Evolutionary conservation across 1,139 yeast genomes (phyloP), one percentile per base, ranked within the genome.

Genomic region (Candida neerlandica): DNA sequence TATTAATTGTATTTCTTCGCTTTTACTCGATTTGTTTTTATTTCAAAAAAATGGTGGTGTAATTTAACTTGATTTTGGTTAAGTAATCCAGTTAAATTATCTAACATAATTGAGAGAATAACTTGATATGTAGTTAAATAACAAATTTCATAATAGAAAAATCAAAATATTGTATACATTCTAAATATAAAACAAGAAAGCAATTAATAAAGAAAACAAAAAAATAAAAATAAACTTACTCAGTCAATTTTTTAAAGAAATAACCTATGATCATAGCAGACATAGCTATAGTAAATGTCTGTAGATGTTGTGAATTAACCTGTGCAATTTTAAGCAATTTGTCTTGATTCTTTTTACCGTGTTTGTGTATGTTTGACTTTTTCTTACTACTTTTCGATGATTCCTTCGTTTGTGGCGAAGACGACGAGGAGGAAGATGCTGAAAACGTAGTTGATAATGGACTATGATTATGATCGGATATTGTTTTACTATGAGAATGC

Each of bases 191-290:
- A 9, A 42, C 44, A 23, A 23, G 27, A 5, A 23, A 23, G 27
- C 7, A 23, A 23, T 23, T 30, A 30, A 30, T 16, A n/a, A 14
- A 4, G 7, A 33, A 32, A 32, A 33, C 19, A 19, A n/a, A 14
- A 43, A 42, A 14, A 23, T 12, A 43, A 30, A 12, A 16, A 26
- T 5, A n/a, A 19, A n/a, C 15, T 43, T 26, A 14, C 30, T 27
- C 37, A 37, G 34, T 38, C 19, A 30, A 29, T 44, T 43, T 48
- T 21, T 46, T 50, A 37, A 55, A 39, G 43, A 46, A 54, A 48
- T 47, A 54, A 10, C 57, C 56, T 18, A 55, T 40, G 10, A 55
- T 33, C 46, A 55, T 37, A 14, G 54, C 57, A 19, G 56, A 51
- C 43, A 53, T 47, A 33, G 53, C 56, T 27, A 55, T 46, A 5